Conservation (phyloP, 179 eudicot genomes). For the Camellia oleifera region DNA sequence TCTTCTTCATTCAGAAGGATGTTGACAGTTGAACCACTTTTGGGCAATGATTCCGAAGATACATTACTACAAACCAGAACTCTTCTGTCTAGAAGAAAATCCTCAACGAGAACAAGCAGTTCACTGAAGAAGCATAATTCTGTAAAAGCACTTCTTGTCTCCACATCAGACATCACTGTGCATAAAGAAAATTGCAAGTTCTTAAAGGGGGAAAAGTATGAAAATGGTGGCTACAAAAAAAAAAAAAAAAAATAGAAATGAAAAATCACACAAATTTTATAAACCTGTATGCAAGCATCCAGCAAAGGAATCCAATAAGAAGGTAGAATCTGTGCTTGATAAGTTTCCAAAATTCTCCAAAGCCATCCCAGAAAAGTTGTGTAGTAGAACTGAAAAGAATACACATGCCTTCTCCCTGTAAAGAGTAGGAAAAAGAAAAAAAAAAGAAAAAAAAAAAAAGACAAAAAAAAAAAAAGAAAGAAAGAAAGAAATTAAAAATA, state of each 20-base stretch:
- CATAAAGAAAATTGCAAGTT: background rate
- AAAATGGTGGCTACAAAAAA: background rate
- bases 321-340: background rate
- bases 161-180: slow-evolving; percentile 55
- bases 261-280: background rate
- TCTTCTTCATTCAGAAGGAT: slow-evolving; percentile 31
- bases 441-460: too few relatives aligned
- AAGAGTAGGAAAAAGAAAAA: too few relatives aligned
- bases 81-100: slow-evolving; percentile 52
- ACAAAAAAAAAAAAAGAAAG: too few relatives aligned
- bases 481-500: background rate
- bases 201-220: background rate
- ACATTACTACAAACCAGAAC: slow-evolving; percentile 30
- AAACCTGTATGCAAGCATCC: slow-evolving; percentile 48
- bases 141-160: slow-evolving; percentile 39
- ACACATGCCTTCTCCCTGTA: slow-evolving; percentile 78
- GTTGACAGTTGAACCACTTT: slow-evolving; percentile 26
- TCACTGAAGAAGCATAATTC: slow-evolving; percentile 46
- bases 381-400: slow-evolving; percentile 60
- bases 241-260: slow-evolving; percentile 6
- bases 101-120: slow-evolving; percentile 51
- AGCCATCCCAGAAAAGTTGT: slow-evolving; percentile 32
- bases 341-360: slow-evolving; percentile 1
- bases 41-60: slow-evolving; percentile 25
- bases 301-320: slow-evolving; percentile 36